These are phyloP conservation scores for Ramularia collo-cygni DNA, from an alignment of 2,329 filamentous ascomycete species.

Conservation along the genomic window DNA sequence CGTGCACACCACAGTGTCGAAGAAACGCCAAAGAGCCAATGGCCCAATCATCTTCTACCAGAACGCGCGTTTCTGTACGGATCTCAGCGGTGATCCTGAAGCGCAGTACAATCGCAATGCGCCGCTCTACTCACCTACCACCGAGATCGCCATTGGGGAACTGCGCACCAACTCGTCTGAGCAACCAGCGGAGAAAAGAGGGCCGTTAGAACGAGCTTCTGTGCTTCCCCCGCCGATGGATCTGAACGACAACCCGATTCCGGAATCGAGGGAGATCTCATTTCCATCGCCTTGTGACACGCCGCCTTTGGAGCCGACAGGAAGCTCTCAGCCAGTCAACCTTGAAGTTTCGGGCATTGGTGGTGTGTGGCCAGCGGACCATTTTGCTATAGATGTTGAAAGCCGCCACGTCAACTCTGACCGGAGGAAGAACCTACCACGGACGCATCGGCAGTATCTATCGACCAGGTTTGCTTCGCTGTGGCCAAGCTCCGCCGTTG, in stretches of 20 bases:
- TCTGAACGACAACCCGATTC: slow-evolving; percentile 31
- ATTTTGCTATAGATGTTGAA: slow-evolving; percentile 48
- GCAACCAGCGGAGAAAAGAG: slow-evolving; percentile 24
- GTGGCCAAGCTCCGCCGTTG: too few relatives aligned
- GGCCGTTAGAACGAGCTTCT: slow-evolving; percentile 23
- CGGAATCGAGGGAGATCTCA: slow-evolving; percentile 28
- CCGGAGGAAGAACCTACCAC: slow-evolving; percentile 7
- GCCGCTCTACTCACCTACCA: slow-evolving; percentile 17
- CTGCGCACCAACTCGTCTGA: background rate
- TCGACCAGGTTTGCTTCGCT: too few relatives aligned
- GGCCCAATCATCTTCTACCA: slow-evolving; percentile 81
- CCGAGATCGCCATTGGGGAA: slow-evolving; percentile 11
- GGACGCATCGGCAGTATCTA: too few relatives aligned
- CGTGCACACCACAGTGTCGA: slow-evolving; percentile 33
- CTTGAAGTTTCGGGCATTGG: slow-evolving; percentile 51
- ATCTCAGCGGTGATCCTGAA: slow-evolving; percentile 60
- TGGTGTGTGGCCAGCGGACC: slow-evolving; percentile 52
- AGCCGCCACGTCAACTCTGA: slow-evolving; percentile 21
- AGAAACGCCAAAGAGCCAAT: slow-evolving; percentile 52
- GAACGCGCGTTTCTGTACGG: slow-evolving; percentile 71
- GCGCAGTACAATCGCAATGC: slow-evolving; percentile 9
- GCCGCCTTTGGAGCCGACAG: slow-evolving; percentile 20
- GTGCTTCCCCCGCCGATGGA: slow-evolving; percentile 30
- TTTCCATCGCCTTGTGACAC: slow-evolving; percentile 33
- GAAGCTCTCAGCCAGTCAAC: slow-evolving; percentile 25